Evolutionary conservation across 2,329 filamentous ascomycete species (phyloP), one percentile per base, ranked within the genome.

Genomic region (Alternaria infectoria): DNA sequence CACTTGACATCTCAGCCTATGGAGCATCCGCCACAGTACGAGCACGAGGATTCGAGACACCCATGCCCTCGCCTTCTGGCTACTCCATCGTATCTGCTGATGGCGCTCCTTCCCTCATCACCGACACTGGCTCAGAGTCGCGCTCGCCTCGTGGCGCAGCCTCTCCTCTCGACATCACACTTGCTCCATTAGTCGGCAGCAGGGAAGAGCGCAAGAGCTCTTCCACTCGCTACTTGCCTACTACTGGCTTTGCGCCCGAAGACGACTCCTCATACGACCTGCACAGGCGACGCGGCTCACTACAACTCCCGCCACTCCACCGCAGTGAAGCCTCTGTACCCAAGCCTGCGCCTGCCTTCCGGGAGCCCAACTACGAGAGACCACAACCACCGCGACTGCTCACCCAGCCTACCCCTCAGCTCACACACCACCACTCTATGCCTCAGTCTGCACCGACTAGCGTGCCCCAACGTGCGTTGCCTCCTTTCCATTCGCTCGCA

Each of bases 41-140:
- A 61, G 69, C 70, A 28, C 73, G 75, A 47, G 70, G 71, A 47
- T 80, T 82, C 65, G 88, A 90, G 61, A 84, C 84, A 10, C 85
- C 89, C 36, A 84, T 91, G 69, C 88, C 87, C 45, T 91, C 89
- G 9, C 90, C 90, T 13, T 84, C 82, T 15, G 84, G 87, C 55
- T 87, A 85, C 69, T 90, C 88, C 3, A 87, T 90, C 57, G 84
- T 86, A 43, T 92, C 90, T 3, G 81, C 86, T 15, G 89, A 91
- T 47, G 83, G 84, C 28, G 87, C 89, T 5, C 90, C 90, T 7
- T 91, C 90, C 1, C 84, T 93, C 66, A 84, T 92, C 54, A 93
- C 91, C 0, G 92, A 96, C 76, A 81, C 76, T 52, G 83, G 82
- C 19, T 84, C 83, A 25, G 79, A 82, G 64, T 81, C 82, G 4